These are phyloP conservation scores for Hymenochaete sp. DNA, from an alignment of 1,284 basidiomycete species.

Conservation along the genomic window DNA sequence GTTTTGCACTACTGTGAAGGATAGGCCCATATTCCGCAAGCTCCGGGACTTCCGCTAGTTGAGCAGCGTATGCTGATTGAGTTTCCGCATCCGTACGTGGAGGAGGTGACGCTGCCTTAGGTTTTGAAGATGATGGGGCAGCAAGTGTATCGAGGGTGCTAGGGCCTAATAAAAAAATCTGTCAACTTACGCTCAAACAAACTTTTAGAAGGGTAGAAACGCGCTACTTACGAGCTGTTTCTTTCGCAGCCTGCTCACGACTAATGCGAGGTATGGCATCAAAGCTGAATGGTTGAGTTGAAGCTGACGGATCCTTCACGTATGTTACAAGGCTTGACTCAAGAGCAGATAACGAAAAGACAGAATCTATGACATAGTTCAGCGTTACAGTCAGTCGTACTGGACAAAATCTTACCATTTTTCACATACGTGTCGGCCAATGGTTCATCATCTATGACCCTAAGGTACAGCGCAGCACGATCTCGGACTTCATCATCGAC, in stretches of 20 bases:
- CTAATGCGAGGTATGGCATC: conserved; percentile 85
- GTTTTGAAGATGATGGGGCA: conserved; percentile 52
- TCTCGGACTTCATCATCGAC: conserved; percentile 99
- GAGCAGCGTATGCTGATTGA: conserved; percentile 79
- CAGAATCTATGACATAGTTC: conserved; percentile 55
- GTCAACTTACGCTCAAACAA: conserved; percentile 1
- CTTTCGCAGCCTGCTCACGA: conserved; percentile 79
- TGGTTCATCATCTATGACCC: conserved; percentile 70
- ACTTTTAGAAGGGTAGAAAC: neutral
- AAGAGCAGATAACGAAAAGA: conserved; percentile 80
- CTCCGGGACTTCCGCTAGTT: conserved; percentile 82
- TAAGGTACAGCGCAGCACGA: conserved; percentile 91
- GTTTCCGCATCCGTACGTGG: conserved; percentile 72
- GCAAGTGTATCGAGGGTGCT: conserved; percentile 78
- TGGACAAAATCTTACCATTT: conserved; percentile 55
- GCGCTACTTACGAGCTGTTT: conserved; percentile 65
- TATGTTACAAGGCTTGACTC: conserved; percentile 86
- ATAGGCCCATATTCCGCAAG: conserved; percentile 81
- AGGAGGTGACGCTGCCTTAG: conserved; percentile 48
- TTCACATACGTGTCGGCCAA: conserved; percentile 84
- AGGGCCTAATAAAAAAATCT: conserved; percentile 44
- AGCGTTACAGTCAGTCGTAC: neutral
- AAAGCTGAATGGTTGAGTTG: conserved; percentile 68
- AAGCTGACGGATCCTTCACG: conserved; percentile 70
- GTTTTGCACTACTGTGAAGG: conserved; percentile 79